A percentile compares a stretch with the other conserved stretches of the same genome.
phyloP scores from a whole-genome alignment of 306 rosid species.

The Cucumis sativus region DNA sequence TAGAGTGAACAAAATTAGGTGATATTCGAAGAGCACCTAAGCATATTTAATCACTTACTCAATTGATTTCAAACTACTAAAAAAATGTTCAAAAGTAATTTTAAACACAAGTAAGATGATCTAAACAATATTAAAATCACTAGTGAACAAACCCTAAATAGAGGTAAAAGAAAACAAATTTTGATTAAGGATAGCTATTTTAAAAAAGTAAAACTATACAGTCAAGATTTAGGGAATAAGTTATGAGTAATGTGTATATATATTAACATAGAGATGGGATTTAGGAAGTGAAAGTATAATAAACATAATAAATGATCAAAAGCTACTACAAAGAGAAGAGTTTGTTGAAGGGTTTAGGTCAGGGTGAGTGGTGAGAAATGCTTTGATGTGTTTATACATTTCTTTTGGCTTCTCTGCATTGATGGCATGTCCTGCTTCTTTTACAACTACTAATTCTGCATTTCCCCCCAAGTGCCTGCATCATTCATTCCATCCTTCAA shows the following conservation, averaged over 20 bases:
- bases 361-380: conserved; percentile 34
- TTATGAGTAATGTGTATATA: neutral
- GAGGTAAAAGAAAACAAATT: too few species aligned
- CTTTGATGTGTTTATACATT: conserved; percentile 40
- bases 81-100: too few species aligned
- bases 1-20: too few species aligned
- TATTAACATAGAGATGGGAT: conserved; percentile 9
- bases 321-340: neutral
- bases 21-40: too few species aligned
- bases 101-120: too few species aligned
- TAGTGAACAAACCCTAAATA: too few species aligned
- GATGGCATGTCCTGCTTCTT: conserved; percentile 81
- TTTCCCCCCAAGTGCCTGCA: conserved; percentile 68
- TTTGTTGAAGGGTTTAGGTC: conserved; percentile 17
- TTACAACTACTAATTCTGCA: conserved; percentile 44
- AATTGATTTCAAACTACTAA: too few species aligned
- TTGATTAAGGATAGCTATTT: too few species aligned
- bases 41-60: too few species aligned
- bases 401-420: conserved; percentile 71
- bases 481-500: neutral
- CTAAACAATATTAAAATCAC: too few species aligned
- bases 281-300: neutral
- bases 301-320: neutral
- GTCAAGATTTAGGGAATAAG: neutral
- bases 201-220: too few species aligned